A percentile compares a stretch with the other conserved stretches of the same genome.
These are phyloP conservation scores for Sisymbrium irio DNA, from an alignment of 345 rosid genomes.

Conservation along the genomic window DNA sequence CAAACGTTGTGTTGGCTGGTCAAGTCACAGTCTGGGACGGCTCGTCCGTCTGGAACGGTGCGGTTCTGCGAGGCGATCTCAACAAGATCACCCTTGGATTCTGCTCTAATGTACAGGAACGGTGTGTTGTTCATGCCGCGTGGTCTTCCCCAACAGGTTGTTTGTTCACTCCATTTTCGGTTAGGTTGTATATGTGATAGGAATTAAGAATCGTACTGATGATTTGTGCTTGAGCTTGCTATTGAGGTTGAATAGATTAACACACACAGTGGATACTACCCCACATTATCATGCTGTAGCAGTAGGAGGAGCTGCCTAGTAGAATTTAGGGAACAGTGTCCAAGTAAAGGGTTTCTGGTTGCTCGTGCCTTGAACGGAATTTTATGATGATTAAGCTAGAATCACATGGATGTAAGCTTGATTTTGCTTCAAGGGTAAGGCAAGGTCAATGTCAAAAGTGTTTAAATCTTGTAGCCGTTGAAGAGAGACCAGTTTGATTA, in stretches of 20 bases:
- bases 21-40: conserved; percentile 86
- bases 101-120: conserved; percentile 92
- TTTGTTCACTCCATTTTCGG: neutral
- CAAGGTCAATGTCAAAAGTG: neutral
- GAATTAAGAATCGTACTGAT: neutral
- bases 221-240: neutral
- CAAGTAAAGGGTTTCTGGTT: neutral
- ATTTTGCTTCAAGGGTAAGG: neutral
- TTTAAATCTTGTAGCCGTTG: neutral
- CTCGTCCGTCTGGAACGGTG: conserved; percentile 87
- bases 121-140: conserved; percentile 91
- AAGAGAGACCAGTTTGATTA: neutral
- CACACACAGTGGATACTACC: neutral
- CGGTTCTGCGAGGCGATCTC: conserved; percentile 95
- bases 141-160: conserved; percentile 97
- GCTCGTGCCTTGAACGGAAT: neutral
- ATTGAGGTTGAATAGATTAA: conserved; percentile 1
- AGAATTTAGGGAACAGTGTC: neutral
- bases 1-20: conserved; percentile 88
- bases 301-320: neutral
- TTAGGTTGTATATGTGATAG: neutral
- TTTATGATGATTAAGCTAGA: neutral
- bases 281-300: neutral
- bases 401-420: neutral
- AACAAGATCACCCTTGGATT: conserved; percentile 91